Percentiles rank a stretch among this genome's conserved stretches.
Evolutionary conservation across 2,329 filamentous ascomycete species (phyloP).

Genomic region (Tolypocladium paradoxum): DNA sequence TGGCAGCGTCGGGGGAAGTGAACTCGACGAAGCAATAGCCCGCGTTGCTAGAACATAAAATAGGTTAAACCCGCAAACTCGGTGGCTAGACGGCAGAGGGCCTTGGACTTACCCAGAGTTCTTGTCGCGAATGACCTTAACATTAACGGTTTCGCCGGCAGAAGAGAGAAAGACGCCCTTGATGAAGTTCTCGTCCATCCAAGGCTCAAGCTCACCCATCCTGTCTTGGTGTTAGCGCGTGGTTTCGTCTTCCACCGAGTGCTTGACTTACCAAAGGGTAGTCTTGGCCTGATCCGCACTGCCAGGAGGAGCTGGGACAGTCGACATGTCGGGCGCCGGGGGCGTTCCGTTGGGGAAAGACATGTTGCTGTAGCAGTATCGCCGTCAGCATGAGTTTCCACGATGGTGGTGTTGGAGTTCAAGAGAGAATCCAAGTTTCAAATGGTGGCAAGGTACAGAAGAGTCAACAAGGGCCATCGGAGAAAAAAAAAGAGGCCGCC

Average conservation of each 20-base stretch:
- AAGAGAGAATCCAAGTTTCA: no score
- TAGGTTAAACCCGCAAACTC: not conserved
- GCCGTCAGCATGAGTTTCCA: not conserved
- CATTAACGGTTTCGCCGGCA: conserved; percentile 88
- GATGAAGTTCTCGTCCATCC: conserved; percentile 99
- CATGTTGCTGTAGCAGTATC: conserved; percentile 18
- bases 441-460: no score
- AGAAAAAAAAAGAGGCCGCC: no score
- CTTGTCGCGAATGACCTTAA: conserved; percentile 99
- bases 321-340: conserved; percentile 25
- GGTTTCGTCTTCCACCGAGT: not conserved
- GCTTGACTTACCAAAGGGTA: conserved; percentile 39
- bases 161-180: conserved; percentile 83
- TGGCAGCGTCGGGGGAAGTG: conserved; percentile 66
- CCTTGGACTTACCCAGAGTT: conserved; percentile 67
- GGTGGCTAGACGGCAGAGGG: not conserved
- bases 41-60: conserved; percentile 58
- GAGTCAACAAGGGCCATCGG: not conserved
- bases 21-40: conserved; percentile 99
- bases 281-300: conserved; percentile 41
- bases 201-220: conserved; percentile 98
- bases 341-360: conserved; percentile 28
- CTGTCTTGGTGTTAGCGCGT: conserved; percentile 33
- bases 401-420: not conserved
- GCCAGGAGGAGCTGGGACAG: conserved; percentile 21